Conservation (phyloP, 768 basidiomycete genomes). For the Wakefieldia striispora region DNA sequence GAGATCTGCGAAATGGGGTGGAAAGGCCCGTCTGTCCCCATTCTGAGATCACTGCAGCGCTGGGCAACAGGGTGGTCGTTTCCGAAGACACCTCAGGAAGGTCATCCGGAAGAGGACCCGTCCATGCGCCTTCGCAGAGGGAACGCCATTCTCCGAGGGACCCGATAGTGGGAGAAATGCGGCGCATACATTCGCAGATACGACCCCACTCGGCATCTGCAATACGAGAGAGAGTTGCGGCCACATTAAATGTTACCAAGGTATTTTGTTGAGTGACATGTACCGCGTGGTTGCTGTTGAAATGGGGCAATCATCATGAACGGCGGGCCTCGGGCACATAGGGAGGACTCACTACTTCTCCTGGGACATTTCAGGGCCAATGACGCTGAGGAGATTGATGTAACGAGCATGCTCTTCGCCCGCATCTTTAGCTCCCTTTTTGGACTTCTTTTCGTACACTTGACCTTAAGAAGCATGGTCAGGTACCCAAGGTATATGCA, state of each 20-base stretch:
- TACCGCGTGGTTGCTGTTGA: constrained; percentile 60
- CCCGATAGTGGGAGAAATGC: constrained; percentile 64
- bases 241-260: constrained; percentile 55
- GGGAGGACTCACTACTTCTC: constrained; percentile 64
- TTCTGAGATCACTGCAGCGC: constrained; percentile 21
- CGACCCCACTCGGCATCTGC: constrained; percentile 79
- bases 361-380: constrained; percentile 78
- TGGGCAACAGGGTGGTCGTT: background rate
- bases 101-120: constrained; percentile 38
- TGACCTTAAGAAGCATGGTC: constrained; percentile 45
- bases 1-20: constrained; percentile 16
- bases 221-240: constrained; percentile 63
- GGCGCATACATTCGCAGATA: constrained; percentile 67
- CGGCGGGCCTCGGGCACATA: background rate
- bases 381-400: constrained; percentile 64
- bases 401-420: constrained; percentile 77
- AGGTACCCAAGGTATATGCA: background rate
- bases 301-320: background rate
- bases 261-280: constrained; percentile 61
- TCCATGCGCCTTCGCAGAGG: constrained; percentile 76
- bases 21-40: constrained; percentile 28
- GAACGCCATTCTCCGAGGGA: constrained; percentile 70
- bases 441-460: constrained; percentile 75
- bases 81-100: constrained; percentile 22
- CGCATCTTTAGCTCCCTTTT: constrained; percentile 65